Conservation (phyloP, 805 yeast genomes). For the Yarrowia porcina region DNA sequence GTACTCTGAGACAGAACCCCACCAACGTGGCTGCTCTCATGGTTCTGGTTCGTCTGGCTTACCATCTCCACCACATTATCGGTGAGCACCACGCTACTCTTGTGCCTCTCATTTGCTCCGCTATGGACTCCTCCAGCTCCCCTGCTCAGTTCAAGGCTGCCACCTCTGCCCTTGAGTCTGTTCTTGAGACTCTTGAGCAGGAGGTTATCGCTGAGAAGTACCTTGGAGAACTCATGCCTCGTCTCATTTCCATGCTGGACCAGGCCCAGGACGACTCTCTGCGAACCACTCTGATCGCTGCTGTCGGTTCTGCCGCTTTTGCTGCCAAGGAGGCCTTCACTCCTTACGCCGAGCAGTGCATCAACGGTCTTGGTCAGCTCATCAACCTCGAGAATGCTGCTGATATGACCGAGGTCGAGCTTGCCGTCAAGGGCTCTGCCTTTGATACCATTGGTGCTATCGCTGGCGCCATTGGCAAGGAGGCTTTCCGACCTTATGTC, state of each 20-base stretch:
- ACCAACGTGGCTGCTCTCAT: conserved; percentile 82
- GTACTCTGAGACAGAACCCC: conserved; percentile 74
- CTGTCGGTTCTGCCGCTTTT: conserved; percentile 95
- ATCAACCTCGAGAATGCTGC: conserved; percentile 53
- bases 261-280: conserved; percentile 53
- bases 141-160: conserved; percentile 86
- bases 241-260: conserved; percentile 78
- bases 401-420: conserved; percentile 82
- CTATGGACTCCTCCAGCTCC: conserved; percentile 81
- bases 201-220: conserved; percentile 75
- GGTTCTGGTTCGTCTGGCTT: conserved; percentile 71
- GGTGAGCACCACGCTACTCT: conserved; percentile 80
- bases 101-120: conserved; percentile 79
- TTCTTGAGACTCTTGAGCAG: conserved; percentile 85
- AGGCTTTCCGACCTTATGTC: conserved; percentile 79
- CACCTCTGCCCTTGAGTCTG: conserved; percentile 84
- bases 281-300: conserved; percentile 73
- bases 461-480: conserved; percentile 96
- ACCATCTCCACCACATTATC: conserved; percentile 78
- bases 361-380: conserved; percentile 74
- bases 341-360: conserved; percentile 81
- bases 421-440: conserved; percentile 86
- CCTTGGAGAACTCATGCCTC: conserved; percentile 85
- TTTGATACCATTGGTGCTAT: conserved; percentile 91
- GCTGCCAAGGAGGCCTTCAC: conserved; percentile 85